These are phyloP conservation scores for Globisporangium heterothallicum DNA, from an alignment of 352 stramenopile species.

Conservation along the genomic window DNA sequence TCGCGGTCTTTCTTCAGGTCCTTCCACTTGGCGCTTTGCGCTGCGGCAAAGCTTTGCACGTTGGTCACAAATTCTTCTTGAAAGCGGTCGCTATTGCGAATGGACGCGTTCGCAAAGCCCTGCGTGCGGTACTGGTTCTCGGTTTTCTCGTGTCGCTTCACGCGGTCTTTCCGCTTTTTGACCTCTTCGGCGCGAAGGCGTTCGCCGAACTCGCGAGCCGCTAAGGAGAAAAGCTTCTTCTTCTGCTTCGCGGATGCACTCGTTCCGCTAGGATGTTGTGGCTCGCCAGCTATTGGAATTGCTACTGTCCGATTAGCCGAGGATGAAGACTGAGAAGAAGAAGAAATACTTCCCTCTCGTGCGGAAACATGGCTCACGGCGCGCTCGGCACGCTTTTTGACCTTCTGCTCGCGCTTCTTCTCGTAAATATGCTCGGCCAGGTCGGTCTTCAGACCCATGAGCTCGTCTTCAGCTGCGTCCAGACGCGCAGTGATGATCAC, in stretches of 20 bases:
- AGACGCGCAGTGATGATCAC: conserved; percentile 40
- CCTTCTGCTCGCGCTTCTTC: conserved; percentile 40
- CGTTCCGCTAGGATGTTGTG: no score
- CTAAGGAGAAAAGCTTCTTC: conserved; percentile 49
- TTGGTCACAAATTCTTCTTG: conserved; percentile 62
- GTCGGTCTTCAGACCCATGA: conserved; percentile 52
- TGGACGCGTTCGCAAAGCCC: conserved; percentile 21
- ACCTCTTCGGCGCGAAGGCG: conserved; percentile 30
- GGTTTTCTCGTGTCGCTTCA: conserved; percentile 21
- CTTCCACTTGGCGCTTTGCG: conserved; percentile 40
- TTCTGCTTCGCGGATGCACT: no score
- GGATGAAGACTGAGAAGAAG: not conserved
- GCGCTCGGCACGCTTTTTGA: conserved; percentile 26
- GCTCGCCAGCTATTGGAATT: no score
- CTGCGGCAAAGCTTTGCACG: conserved; percentile 41
- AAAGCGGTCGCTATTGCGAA: conserved; percentile 40
- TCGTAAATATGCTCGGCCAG: conserved; percentile 66
- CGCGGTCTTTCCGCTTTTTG: conserved; percentile 27
- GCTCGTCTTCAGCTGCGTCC: conserved; percentile 37
- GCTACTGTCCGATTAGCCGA: not conserved
- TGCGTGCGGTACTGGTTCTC: conserved; percentile 51
- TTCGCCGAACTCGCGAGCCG: conserved; percentile 45
- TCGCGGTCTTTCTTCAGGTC: conserved; percentile 42
- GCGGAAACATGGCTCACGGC: conserved; percentile 8
- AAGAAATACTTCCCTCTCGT: not conserved